Evolutionary conservation across 768 basidiomycete species (phyloP).

Genomic region (Suillus variegatus): DNA sequence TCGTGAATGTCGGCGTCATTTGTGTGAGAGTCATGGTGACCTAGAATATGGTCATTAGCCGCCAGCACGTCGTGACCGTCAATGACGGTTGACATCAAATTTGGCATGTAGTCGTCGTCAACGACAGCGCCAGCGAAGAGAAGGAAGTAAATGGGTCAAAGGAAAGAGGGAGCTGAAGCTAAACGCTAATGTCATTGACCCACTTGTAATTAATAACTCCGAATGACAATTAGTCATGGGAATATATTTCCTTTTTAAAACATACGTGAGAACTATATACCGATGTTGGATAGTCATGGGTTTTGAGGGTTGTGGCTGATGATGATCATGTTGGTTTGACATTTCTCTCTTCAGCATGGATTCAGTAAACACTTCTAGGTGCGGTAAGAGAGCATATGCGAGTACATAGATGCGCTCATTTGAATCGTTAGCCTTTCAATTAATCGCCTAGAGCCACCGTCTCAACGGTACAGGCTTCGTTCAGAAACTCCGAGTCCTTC

Average conservation of each 20-base stretch:
- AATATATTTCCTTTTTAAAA: slow-evolving; percentile 18
- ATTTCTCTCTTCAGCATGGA: slow-evolving; percentile 21
- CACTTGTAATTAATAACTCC: slow-evolving; percentile 30
- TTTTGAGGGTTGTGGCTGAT: neutral
- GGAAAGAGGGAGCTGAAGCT: slow-evolving; percentile 17
- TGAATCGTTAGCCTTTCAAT: slow-evolving; percentile 20
- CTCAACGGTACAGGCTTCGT: slow-evolving; percentile 17
- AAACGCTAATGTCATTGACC: slow-evolving; percentile 15
- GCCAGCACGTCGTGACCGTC: slow-evolving; percentile 23
- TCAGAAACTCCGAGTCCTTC: slow-evolving; percentile 22
- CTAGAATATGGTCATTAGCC: slow-evolving; percentile 14
- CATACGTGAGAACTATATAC: neutral
- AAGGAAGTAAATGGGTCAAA: slow-evolving; percentile 13
- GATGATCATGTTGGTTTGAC: neutral
- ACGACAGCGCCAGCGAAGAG: slow-evolving; percentile 19
- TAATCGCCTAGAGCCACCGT: slow-evolving; percentile 20
- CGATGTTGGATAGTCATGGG: neutral
- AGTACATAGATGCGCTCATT: slow-evolving; percentile 22
- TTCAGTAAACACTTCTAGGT: slow-evolving; percentile 22
- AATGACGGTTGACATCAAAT: slow-evolving; percentile 11
- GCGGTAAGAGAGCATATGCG: slow-evolving; percentile 16
- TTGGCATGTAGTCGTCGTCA: slow-evolving; percentile 10
- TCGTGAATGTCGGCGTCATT: slow-evolving; percentile 33
- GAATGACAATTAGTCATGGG: slow-evolving; percentile 27
- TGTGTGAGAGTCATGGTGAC: slow-evolving; percentile 24